These are phyloP conservation scores for Suhomyces yuchorum DNA, from an alignment of 1,139 yeast genomes.

Conservation along the genomic window DNA sequence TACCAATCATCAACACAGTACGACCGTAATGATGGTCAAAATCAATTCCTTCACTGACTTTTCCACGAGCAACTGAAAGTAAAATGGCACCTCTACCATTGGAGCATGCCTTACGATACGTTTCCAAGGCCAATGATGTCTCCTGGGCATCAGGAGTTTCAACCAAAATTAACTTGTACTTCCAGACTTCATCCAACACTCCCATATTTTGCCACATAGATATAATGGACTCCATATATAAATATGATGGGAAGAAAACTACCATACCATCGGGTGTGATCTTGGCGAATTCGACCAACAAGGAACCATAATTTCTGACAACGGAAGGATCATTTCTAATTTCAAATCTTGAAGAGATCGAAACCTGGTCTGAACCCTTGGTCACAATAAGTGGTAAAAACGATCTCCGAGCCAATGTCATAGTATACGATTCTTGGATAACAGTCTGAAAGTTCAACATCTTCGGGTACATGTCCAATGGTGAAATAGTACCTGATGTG, in stretches of 20 bases:
- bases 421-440: conserved; percentile 89
- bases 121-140: conserved; percentile 90
- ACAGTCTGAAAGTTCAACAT: conserved; percentile 96
- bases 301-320: conserved; percentile 92
- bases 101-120: conserved; percentile 93
- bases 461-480: conserved; percentile 97
- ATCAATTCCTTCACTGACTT: conserved; percentile 98
- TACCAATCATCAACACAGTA: conserved; percentile 97
- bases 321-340: conserved; percentile 97
- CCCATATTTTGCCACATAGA: conserved; percentile 99
- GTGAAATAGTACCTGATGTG: conserved; percentile 97
- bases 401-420: conserved; percentile 91
- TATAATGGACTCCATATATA: conserved; percentile 96
- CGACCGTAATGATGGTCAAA: conserved; percentile 98
- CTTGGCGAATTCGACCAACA: conserved; percentile 88
- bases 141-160: conserved; percentile 99
- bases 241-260: conserved; percentile 94
- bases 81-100: conserved; percentile 97
- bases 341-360: conserved; percentile 93
- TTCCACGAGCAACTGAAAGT: conserved; percentile 97
- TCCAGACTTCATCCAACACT: conserved; percentile 96
- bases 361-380: conserved; percentile 96
- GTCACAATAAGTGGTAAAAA: conserved; percentile 95
- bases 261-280: conserved; percentile 98
- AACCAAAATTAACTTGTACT: conserved; percentile 89